Conservation (phyloP, 31 red algal genomes). For the Asparagopsis taxiformis region DNA sequence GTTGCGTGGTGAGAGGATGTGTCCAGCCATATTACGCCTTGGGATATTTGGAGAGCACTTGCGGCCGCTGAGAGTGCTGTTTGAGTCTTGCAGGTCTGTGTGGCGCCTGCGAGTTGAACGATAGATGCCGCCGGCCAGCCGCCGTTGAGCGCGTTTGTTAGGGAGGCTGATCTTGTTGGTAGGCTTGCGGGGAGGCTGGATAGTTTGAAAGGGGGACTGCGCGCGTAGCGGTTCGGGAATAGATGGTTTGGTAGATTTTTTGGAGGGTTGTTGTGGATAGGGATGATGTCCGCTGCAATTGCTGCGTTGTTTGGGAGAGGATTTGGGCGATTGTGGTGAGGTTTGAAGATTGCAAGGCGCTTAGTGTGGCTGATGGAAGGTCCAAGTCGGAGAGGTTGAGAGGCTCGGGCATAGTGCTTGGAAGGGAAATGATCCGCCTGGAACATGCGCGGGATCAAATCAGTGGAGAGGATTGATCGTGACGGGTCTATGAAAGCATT, state of each 20-base stretch:
- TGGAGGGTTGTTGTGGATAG: neutral
- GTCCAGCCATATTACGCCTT: constrained; percentile 53
- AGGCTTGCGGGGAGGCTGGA: neutral
- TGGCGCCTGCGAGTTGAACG: constrained; percentile 22
- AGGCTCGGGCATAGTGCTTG: neutral
- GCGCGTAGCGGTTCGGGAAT: neutral
- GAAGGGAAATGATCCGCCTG: neutral
- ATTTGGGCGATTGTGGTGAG: constrained; percentile 4
- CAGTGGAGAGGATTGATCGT: neutral
- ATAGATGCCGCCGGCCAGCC: constrained; percentile 1
- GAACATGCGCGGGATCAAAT: neutral
- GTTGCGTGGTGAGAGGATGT: constrained; percentile 1
- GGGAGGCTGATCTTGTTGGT: neutral
- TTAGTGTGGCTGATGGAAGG: neutral
- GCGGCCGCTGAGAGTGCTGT: constrained; percentile 21
- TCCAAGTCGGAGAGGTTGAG: neutral
- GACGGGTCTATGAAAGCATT: neutral
- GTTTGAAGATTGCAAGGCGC: neutral
- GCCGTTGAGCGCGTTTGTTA: constrained; percentile 5
- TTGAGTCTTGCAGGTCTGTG: constrained; percentile 42
- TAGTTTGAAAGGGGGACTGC: neutral
- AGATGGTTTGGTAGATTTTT: neutral
- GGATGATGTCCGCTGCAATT: neutral
- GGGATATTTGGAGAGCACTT: neutral
- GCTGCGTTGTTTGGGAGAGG: neutral